Evolutionary conservation across 176 grass and related monocot genomes (phyloP), one percentile per base, ranked within the genome.

Genomic region (Echinochloa phyllopogon): DNA sequence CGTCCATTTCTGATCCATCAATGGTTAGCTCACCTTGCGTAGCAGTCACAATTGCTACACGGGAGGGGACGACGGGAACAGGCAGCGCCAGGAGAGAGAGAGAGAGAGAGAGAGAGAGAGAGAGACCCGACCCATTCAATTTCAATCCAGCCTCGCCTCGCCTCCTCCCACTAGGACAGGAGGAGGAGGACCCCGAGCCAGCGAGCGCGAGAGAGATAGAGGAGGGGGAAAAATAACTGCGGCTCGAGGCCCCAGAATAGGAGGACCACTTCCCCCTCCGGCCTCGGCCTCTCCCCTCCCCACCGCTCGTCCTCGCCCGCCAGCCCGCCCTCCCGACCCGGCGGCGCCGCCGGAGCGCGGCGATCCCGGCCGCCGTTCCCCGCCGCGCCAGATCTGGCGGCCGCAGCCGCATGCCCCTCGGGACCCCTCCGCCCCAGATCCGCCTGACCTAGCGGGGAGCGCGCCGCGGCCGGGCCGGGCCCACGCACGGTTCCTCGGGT

Each of bases 241-340:
- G 63, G 38, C 45, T 6, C 63, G 17, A 7, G 13, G n/a, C 36
- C 79, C 50, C 82, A 21, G 48, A 90, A 90, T 71, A 77, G 73
- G 63, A 89, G 88, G 83, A 86, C 83, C 78, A 72, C 83, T 82
- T 78, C 78, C 64, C 18, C 78, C 57, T 27, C 73, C 70, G 41
- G 47, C 59, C 33, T 50, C 64, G 27, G 16, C 57, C 53, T n/a
- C 24, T 1, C 45, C n/a, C n/a, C 70, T 43, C 78, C 50, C 15
- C 45, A 23, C 57, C 69, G 70, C 25, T 42, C 53, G 20, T 38
- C 38, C 36, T 33, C 39, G 9, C 8, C 1, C 77, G 44, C 29
- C 18, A n/a, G 5, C 74, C n/a, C 45, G 29, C 29, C 29, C 29
- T 33, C 29, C 8, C 62, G 47, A 79, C 29, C 84, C 84, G 36